phyloP scores from a whole-genome alignment of 1,139 yeast species.

The Suhomyces bolitotheri region DNA sequence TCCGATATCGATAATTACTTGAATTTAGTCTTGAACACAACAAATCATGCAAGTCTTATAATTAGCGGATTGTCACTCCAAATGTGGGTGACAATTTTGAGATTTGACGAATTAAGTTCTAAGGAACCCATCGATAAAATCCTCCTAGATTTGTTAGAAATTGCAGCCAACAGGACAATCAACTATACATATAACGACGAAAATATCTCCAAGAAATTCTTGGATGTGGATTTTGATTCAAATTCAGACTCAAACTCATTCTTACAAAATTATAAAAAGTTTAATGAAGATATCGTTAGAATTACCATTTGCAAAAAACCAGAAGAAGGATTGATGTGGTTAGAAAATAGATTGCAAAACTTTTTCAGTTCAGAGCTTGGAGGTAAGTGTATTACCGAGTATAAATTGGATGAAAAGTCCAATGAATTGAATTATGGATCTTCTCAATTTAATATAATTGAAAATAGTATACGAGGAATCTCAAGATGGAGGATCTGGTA shows the following conservation, averaged over 20 bases:
- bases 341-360: conserved; percentile 67
- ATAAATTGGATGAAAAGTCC: conserved; percentile 59
- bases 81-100: conserved; percentile 88
- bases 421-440: conserved; percentile 75
- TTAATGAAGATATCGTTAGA: conserved; percentile 88
- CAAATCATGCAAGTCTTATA: conserved; percentile 82
- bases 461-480: conserved; percentile 87
- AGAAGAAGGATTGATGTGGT: conserved; percentile 78
- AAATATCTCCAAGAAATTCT: conserved; percentile 59
- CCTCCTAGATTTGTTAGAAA: conserved; percentile 68
- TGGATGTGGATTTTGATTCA: conserved; percentile 86
- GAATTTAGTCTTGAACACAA: conserved; percentile 73
- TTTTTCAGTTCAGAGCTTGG: conserved; percentile 81
- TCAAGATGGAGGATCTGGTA: conserved; percentile 98
- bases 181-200: conserved; percentile 70
- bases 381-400: conserved; percentile 55
- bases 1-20: conserved; percentile 67
- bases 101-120: conserved; percentile 72
- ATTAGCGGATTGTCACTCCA: conserved; percentile 88
- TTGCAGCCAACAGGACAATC: conserved; percentile 75
- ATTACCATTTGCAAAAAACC: conserved; percentile 86
- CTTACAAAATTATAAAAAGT: conserved; percentile 75
- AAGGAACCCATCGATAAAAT: conserved; percentile 50
- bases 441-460: conserved; percentile 83
- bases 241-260: conserved; percentile 78